A percentile compares a stretch with the other conserved stretches of the same genome.
Conservation (phyloP, 176 grass and related monocot species). For the Themeda triandra region DNA sequence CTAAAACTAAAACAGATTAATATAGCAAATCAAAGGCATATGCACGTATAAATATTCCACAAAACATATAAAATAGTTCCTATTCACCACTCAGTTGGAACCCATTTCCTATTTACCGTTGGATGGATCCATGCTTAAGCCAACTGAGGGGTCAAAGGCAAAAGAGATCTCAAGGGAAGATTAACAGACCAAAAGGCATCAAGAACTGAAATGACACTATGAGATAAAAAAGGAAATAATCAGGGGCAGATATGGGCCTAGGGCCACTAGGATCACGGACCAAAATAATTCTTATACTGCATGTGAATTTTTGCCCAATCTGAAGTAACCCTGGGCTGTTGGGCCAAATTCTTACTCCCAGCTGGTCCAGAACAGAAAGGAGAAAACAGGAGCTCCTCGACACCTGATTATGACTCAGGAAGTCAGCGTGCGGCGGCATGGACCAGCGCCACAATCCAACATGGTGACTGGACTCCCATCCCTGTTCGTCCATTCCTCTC, state of each 20-base stretch:
- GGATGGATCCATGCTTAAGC: background rate
- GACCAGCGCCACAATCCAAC: background rate
- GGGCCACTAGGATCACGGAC: background rate
- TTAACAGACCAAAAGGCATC: background rate
- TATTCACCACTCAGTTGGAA: background rate
- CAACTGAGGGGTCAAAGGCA: background rate
- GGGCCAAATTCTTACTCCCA: background rate
- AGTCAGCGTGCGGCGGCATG: background rate
- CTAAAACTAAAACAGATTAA: background rate
- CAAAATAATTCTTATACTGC: background rate
- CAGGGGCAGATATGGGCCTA: background rate
- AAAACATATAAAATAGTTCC: slow-evolving; percentile 11
- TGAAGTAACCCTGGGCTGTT: background rate
- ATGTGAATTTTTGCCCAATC: background rate
- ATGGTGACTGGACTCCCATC: background rate
- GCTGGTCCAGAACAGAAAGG: background rate
- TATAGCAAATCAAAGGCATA: slow-evolving; percentile 2
- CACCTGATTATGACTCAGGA: background rate
- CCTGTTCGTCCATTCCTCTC: background rate
- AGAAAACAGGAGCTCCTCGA: background rate
- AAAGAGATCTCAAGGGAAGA: background rate
- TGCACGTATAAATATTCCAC: background rate
- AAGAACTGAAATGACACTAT: background rate
- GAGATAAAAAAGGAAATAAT: background rate
- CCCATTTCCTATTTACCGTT: background rate